Base-by-base conservation (phyloP, 2,329 filamentous ascomycete species). In the Bimuria novae-zelandiae region DNA sequence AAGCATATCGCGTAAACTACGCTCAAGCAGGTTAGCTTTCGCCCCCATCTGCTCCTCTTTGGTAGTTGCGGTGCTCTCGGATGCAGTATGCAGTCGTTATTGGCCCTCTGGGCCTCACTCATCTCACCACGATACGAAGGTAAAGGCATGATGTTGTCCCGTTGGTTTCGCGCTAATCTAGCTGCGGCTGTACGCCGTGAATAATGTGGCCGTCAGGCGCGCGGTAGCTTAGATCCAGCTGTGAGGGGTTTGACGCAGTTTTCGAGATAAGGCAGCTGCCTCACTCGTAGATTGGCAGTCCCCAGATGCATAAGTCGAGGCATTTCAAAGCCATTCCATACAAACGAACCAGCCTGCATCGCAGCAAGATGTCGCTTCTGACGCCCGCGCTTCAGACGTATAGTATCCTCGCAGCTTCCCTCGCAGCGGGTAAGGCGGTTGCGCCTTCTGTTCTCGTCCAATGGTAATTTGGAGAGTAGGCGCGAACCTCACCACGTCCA, bases 351-450 rank as follows among this genome's bases (percentile, higher is more conserved):
- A 21, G 10, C 42, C 2, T 4, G 6, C 11, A 23, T 14, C 16
- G n/a, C 12, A 7, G 2, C 43, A 27, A 16, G 17, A 46, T 46
- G 43, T 46, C 43, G 14, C 21, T 35, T 7, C 8, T 61, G 35
- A 61, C 52, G 3, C 54, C 56, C 1, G 44, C 52, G 11, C 51
- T 65, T 0, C 60, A 65, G 32, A 59, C 61, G 1, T 60, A 56
- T 54, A 59, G 54, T 42, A 57, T 65, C 32, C 51, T 65, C n/a
- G 60, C 60, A 22, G 51, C 56, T 7, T 48, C 63, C 2, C 40
- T 61, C 8, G 59, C 59, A 53, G 61, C 61, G 8, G 59, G 59
- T 60, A 51, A 37, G 12, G 12, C 25, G 7, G 2, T 42, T 12
- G 25, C 11, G 6, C 11, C 29, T 19, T 21, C 45, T 4, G 3